Conservation (phyloP, 2,329 filamentous ascomycete species). For the Aspergillus fijiensis region DNA sequence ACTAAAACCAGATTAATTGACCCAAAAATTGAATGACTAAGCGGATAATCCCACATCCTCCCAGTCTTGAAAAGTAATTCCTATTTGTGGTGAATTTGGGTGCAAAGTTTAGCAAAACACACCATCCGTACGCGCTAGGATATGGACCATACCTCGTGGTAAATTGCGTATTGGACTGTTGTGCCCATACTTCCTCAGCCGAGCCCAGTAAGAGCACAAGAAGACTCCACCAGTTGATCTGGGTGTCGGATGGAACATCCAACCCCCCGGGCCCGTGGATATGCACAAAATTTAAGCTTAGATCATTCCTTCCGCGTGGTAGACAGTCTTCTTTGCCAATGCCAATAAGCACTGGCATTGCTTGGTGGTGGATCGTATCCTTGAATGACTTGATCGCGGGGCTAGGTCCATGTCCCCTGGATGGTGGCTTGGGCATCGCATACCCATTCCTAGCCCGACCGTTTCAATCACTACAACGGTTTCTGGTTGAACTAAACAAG, state of each 20-base stretch:
- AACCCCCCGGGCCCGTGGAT: neutral
- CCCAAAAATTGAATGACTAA: no score
- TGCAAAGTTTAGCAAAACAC: neutral
- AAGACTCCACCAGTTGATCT: neutral
- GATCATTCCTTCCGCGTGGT: neutral
- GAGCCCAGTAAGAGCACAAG: neutral
- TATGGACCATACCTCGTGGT: neutral
- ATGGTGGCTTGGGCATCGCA: no score
- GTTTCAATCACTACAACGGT: neutral
- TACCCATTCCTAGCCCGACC: no score
- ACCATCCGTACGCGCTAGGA: neutral
- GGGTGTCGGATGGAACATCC: neutral
- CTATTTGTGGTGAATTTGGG: neutral
- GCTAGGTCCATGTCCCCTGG: no score
- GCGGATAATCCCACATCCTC: neutral
- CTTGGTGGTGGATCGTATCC: neutral
- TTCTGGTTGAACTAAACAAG: constrained; percentile 13
- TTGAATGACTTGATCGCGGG: neutral
- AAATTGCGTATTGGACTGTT: neutral
- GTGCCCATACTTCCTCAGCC: no score
- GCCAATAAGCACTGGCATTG: neutral
- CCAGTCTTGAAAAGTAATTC: neutral
- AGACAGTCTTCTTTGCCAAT: neutral
- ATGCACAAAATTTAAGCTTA: neutral
- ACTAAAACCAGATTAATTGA: no score